Evolutionary conservation across 495 filamentous ascomycete species (phyloP).

Genomic region (Cenococcum geophilum): DNA sequence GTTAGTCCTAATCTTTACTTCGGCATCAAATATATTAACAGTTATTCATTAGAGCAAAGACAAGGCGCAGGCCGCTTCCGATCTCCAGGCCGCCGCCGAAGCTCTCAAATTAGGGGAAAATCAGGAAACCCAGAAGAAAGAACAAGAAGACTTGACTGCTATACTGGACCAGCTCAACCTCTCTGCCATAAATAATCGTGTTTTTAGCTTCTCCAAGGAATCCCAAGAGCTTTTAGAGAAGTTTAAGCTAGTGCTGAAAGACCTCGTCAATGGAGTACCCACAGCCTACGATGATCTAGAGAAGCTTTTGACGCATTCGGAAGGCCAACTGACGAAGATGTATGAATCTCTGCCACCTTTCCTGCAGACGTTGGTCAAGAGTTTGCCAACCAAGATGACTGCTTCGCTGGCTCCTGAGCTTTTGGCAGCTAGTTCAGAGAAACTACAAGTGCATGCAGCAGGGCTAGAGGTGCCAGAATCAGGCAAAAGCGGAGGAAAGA

Average conservation of each 20-base stretch:
- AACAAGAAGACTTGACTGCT: constrained; percentile 67
- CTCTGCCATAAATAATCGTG: constrained; percentile 67
- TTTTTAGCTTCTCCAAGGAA: constrained; percentile 74
- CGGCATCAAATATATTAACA: constrained; percentile 7
- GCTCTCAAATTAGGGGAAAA: constrained; percentile 43
- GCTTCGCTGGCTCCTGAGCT: constrained; percentile 69
- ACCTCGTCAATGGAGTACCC: constrained; percentile 84
- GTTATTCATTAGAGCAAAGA: constrained; percentile 23
- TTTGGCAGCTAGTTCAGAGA: constrained; percentile 65
- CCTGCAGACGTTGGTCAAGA: constrained; percentile 80
- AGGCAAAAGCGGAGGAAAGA: constrained; percentile 31
- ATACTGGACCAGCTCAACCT: constrained; percentile 77
- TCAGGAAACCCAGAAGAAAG: constrained; percentile 44
- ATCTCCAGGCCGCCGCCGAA: constrained; percentile 47
- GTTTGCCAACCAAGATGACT: constrained; percentile 76
- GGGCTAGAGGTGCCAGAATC: constrained; percentile 41
- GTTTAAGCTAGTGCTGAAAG: constrained; percentile 84
- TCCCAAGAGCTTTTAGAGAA: constrained; percentile 70
- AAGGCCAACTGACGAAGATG: constrained; percentile 65
- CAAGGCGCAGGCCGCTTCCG: constrained; percentile 39
- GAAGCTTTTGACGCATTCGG: constrained; percentile 70
- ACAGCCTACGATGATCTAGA: constrained; percentile 89
- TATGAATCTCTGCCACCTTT: constrained; percentile 72
- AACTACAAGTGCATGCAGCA: constrained; percentile 56
- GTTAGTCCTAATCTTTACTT: constrained; percentile 1